Evolutionary conservation across 2,329 filamentous ascomycete species (phyloP), one percentile per base, ranked within the genome.

Genomic region (Penicillium sp.): DNA sequence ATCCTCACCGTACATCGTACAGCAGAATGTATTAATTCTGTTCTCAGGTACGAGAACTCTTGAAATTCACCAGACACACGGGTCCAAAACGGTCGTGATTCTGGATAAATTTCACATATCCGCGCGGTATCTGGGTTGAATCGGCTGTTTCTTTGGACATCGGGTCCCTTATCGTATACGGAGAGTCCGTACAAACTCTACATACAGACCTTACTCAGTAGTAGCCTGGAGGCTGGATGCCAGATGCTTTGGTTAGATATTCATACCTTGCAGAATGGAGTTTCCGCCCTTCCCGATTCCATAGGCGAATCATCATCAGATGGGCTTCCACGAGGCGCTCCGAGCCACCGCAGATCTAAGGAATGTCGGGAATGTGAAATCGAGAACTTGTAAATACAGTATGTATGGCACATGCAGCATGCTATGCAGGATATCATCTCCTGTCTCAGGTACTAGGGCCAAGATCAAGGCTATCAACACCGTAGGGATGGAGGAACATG

Each of bases 11-110:
- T 64, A 65, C 60, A 62, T 58, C 8, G 8, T 15, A 37, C 35
- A 37, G 35, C 1, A 35, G 47, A 45, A n/a, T 51, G 65, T 67
- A 67, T 67, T 60, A 45, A 50, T 37, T 30, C 4, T 26, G 64
- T 64, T 49, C 22, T 53, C 56, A 42, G 53, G 64, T 65, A 65
- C 51, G 19, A 30, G 33, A 47, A 40, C 19, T 24, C 28, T 13
- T 61, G 65, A 65, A 67, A 50, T 67, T 64, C 65, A 63, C 44
- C 40, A 59, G 57, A 67, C 59, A 51, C 57, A 53, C 51, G 35
- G 56, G 50, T 58, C 49, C 59, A 60, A 61, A 63, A 65, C 58
- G 42, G n/a, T 42, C 22, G 15, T 49, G 45, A 58, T 61, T 61
- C 58, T 45, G 33, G 54, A 62, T 66, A 66, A 61, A 53, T 65